A percentile compares a stretch with the other conserved stretches of the same genome.
Evolutionary conservation across 202 grass and related monocot species (phyloP).

Genomic region (Bolboschoenoplectus hybrid): DNA sequence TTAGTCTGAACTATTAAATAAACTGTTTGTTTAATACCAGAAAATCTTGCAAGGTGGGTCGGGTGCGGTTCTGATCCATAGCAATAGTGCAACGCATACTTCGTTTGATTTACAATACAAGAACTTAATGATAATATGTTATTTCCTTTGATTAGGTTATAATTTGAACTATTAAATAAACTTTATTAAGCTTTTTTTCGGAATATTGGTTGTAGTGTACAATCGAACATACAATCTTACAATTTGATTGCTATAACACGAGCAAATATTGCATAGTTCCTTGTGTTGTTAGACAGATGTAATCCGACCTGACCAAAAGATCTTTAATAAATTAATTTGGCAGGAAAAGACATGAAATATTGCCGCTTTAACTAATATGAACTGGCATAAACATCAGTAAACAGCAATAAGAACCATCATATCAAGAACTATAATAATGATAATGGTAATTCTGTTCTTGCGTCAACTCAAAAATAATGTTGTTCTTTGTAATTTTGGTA

Average conservation of each 20-base stretch:
- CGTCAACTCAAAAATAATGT: neutral
- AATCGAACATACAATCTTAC: neutral
- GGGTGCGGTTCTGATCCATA: neutral
- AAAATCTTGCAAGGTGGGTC: neutral
- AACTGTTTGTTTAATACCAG: neutral
- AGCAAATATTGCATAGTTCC: neutral
- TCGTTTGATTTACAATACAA: conserved; percentile 21
- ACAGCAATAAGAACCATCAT: neutral
- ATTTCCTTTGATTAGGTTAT: neutral
- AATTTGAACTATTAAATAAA: conserved; percentile 1
- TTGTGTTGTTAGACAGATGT: neutral
- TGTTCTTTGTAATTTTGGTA: conserved; percentile 41
- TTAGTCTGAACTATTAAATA: neutral
- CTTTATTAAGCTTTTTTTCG: neutral
- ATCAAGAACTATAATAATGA: neutral
- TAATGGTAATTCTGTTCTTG: conserved; percentile 5
- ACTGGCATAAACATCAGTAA: neutral
- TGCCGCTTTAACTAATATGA: neutral
- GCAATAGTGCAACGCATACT: neutral
- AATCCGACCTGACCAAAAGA: neutral
- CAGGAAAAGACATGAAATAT: neutral
- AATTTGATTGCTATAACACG: conserved; percentile 2
- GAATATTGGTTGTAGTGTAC: neutral
- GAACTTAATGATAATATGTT: neutral
- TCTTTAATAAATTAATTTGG: neutral